A percentile compares a stretch with the other conserved stretches of the same genome.
Evolutionary conservation across 331 rosid genomes (phyloP).

Genomic region (Ulmus americana): DNA sequence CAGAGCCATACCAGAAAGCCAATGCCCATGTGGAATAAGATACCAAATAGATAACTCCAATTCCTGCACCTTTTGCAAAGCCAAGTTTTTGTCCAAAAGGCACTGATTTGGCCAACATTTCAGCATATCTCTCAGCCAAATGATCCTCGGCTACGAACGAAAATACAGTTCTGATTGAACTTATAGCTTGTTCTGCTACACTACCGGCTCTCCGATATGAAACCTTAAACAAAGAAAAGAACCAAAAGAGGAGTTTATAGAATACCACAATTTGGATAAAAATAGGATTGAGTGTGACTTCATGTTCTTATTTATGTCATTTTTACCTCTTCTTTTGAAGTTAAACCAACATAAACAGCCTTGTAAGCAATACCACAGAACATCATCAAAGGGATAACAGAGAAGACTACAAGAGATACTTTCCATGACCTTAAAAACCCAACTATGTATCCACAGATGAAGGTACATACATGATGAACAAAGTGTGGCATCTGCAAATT

Average conservation of each 20-base stretch:
- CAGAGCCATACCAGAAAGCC: conserved; percentile 81
- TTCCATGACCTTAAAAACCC: conserved; percentile 84
- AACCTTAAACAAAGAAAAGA: conserved; percentile 34
- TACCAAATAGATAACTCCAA: conserved; percentile 74
- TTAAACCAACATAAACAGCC: conserved; percentile 72
- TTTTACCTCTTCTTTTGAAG: conserved; percentile 73
- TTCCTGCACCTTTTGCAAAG: conserved; percentile 80
- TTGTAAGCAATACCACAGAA: conserved; percentile 75
- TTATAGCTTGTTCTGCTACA: conserved; percentile 66
- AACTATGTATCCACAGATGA: conserved; percentile 72
- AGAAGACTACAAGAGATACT: conserved; percentile 63
- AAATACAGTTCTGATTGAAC: conserved; percentile 79
- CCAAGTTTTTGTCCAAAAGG: conserved; percentile 68
- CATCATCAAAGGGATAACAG: conserved; percentile 81
- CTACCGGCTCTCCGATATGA: conserved; percentile 70
- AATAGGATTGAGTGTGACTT: not conserved
- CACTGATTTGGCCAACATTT: conserved; percentile 42
- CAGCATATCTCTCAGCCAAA: conserved; percentile 48
- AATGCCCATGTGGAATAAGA: conserved; percentile 86
- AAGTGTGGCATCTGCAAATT: conserved; percentile 82
- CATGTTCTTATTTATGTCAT: not conserved
- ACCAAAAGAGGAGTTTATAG: not conserved
- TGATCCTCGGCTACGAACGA: conserved; percentile 77
- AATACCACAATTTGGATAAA: not conserved
- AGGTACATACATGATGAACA: conserved; percentile 64